Evolutionary conservation across 2,329 filamentous ascomycete species (phyloP).

Genomic region (Truncatella angustata): DNA sequence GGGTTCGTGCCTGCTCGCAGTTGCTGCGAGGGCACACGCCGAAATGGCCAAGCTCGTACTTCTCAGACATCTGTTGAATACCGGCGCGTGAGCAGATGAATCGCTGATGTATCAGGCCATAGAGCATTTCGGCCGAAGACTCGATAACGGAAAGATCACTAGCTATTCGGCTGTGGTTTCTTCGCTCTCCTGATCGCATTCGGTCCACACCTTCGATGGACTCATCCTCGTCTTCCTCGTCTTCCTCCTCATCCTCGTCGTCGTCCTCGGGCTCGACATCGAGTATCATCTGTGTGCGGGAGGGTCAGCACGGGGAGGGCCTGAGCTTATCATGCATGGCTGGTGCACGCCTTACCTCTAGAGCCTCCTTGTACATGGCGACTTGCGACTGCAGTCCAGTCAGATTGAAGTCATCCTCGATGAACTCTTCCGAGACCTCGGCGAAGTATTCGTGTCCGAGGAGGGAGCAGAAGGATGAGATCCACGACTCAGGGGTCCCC

Average conservation of each 20-base stretch:
- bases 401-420: conserved; percentile 99
- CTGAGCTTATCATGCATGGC: background rate
- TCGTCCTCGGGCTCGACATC: conserved; percentile 97
- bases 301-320: conserved; percentile 10
- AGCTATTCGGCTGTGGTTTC: conserved; percentile 80
- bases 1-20: conserved; percentile 84
- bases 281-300: conserved; percentile 73
- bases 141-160: conserved; percentile 95
- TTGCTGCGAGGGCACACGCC: conserved; percentile 92
- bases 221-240: conserved; percentile 71
- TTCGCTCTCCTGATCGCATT: conserved; percentile 58
- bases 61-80: conserved; percentile 99
- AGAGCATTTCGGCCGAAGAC: conserved; percentile 95
- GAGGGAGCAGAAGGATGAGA: conserved; percentile 92
- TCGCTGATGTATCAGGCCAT: conserved; percentile 95
- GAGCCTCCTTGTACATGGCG: conserved; percentile 96
- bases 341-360: conserved; percentile 59
- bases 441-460: conserved; percentile 98
- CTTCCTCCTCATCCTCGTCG: conserved; percentile 78
- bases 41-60: conserved; percentile 96
- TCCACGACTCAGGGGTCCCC: conserved; percentile 82
- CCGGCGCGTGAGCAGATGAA: conserved; percentile 96
- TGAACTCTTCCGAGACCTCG: conserved; percentile 97
- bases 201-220: conserved; percentile 63
- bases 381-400: conserved; percentile 94